A percentile compares a stretch with the other conserved stretches of the same genome.
Evolutionary conservation across 2,329 filamentous ascomycete genomes (phyloP).

Genomic region (Stemphylium vesicarium): DNA sequence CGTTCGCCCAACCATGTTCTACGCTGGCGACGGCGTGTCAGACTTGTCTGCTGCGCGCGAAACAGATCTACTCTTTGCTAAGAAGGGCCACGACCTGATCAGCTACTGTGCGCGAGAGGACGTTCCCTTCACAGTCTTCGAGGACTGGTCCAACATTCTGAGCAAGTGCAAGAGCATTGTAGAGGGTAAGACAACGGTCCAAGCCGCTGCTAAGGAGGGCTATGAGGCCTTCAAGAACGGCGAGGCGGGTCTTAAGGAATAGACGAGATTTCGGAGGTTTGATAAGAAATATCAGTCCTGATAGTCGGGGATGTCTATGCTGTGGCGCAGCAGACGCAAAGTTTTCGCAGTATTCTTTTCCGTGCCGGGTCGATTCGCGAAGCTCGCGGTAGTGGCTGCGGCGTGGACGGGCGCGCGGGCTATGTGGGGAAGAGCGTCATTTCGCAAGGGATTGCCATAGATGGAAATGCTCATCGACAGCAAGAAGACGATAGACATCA

Average conservation of each 20-base stretch:
- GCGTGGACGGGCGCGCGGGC: neutral
- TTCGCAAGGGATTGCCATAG: neutral
- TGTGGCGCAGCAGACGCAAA: conserved; percentile 1
- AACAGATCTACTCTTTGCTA: conserved; percentile 92
- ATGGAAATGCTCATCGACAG: conserved; percentile 10
- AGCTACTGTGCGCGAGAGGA: conserved; percentile 83
- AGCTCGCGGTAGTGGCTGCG: neutral
- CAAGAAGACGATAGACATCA: conserved; percentile 17
- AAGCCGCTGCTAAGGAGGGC: conserved; percentile 69
- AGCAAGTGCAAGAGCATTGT: conserved; percentile 77
- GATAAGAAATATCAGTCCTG: neutral
- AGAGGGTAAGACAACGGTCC: conserved; percentile 71
- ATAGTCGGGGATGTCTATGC: neutral
- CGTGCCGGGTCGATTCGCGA: neutral
- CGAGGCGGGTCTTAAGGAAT: conserved; percentile 46
- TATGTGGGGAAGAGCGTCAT: neutral
- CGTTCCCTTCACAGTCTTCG: conserved; percentile 86
- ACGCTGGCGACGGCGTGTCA: conserved; percentile 68
- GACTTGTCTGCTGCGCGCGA: conserved; percentile 75
- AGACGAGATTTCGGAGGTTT: conserved; percentile 4
- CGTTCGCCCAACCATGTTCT: conserved; percentile 83
- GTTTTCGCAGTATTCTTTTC: neutral
- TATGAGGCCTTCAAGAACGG: conserved; percentile 56
- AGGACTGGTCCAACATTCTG: conserved; percentile 82
- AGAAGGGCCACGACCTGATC: conserved; percentile 87